These are phyloP conservation scores for Ceratobasidium sp. DNA, from an alignment of 1,284 basidiomycete genomes.

Conservation along the genomic window DNA sequence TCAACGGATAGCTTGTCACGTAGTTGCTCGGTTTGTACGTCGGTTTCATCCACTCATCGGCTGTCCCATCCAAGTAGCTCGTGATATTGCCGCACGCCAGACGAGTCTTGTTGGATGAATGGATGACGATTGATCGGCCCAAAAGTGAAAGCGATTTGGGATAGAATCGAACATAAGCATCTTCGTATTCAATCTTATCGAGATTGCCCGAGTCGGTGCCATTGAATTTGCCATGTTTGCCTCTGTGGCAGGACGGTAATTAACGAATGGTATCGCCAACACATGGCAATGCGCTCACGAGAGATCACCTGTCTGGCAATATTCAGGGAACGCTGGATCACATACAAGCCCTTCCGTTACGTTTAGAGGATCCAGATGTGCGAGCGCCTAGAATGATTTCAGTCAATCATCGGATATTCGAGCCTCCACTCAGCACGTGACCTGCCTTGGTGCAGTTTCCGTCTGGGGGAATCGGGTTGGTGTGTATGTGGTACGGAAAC, in stretches of 20 bases:
- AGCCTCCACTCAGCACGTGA: not conserved
- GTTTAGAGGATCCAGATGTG: slow-evolving; percentile 45
- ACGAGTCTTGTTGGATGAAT: slow-evolving; percentile 44
- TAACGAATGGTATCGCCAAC: not conserved
- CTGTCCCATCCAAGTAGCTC: slow-evolving; percentile 45
- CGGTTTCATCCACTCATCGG: slow-evolving; percentile 31
- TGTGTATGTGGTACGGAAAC: slow-evolving; percentile 44
- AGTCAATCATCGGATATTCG: not conserved
- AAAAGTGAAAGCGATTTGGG: slow-evolving; percentile 45
- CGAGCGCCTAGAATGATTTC: slow-evolving; percentile 42
- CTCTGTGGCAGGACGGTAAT: slow-evolving; percentile 22
- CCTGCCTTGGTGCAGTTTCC: slow-evolving; percentile 43
- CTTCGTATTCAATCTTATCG: slow-evolving; percentile 39
- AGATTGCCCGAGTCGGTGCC: slow-evolving; percentile 40
- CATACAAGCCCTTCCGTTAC: slow-evolving; percentile 45
- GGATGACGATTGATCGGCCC: slow-evolving; percentile 46
- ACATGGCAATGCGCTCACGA: not conserved
- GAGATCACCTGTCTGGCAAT: slow-evolving; percentile 47
- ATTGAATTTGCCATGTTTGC: slow-evolving; percentile 46
- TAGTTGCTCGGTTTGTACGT: slow-evolving; percentile 39
- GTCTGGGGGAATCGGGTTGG: slow-evolving; percentile 43
- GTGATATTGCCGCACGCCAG: slow-evolving; percentile 48
- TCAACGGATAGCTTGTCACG: slow-evolving; percentile 40
- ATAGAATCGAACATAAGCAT: slow-evolving; percentile 46
- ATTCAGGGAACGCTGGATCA: slow-evolving; percentile 44